Evolutionary conservation across 2,329 filamentous ascomycete genomes (phyloP).

Genomic region (Chaetomium sp.): DNA sequence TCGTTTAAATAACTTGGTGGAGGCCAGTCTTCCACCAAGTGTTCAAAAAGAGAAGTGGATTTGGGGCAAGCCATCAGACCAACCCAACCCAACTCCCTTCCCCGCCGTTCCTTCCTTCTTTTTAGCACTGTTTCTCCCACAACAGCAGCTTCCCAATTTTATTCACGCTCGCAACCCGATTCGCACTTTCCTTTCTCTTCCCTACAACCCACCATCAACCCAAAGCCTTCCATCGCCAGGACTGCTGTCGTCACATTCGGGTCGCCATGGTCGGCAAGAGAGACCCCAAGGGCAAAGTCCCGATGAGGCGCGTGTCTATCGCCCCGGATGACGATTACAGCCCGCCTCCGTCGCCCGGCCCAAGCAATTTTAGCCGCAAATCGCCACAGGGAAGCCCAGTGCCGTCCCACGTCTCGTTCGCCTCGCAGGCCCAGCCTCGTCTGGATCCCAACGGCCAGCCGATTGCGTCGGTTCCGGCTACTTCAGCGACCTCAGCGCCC

Average conservation of each 20-base stretch:
- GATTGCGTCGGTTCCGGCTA: not conserved
- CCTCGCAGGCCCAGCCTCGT: constrained; percentile 7
- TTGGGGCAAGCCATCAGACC: not conserved
- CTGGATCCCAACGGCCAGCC: not conserved
- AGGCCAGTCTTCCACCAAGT: not conserved
- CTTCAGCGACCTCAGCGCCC: constrained; percentile 3
- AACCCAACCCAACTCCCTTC: not conserved
- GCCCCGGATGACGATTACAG: not conserved
- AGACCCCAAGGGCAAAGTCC: constrained; percentile 2
- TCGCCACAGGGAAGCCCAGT: constrained; percentile 14
- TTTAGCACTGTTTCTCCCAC: not conserved
- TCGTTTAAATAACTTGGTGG: not conserved
- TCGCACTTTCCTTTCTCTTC: not conserved
- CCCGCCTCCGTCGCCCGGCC: constrained; percentile 6
- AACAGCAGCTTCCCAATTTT: not conserved
- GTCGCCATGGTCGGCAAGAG: constrained; percentile 9
- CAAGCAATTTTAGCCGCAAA: not conserved
- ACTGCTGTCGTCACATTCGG: not conserved
- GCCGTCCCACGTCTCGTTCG: constrained; percentile 2
- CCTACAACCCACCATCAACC: not conserved
- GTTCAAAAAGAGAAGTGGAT: not conserved
- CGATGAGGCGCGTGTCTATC: constrained; percentile 9
- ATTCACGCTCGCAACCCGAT: not conserved
- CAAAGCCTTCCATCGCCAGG: not conserved
- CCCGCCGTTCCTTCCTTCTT: constrained; percentile 1